Evolutionary conservation across 2,329 filamentous ascomycete species (phyloP), one percentile per base, ranked within the genome.

Genomic region (Thelonectria olida): DNA sequence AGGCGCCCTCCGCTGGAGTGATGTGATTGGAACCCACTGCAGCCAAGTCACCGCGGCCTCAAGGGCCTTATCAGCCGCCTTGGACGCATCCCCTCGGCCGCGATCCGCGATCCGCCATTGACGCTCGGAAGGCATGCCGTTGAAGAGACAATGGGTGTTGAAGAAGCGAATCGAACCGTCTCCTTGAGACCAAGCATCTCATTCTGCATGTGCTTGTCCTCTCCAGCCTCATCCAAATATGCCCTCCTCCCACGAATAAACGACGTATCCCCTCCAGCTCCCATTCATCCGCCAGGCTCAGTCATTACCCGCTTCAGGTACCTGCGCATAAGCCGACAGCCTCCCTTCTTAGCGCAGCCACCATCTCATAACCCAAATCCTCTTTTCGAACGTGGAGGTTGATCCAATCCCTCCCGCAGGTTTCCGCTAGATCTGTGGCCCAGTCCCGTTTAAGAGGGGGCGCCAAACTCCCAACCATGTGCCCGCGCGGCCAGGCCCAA

Each of bases 291-390:
- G 38, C 51, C 41, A 51, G 20, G 38, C 34, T 19, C 22, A n/a
- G n/a, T 27, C 5, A 6, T 41, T 10, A 17, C 17, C 54, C 13
- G 45, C 54, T 42, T 54, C 27, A 53, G 42, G 56, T 48, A 36
- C 47, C 56, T 47, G 20, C 34, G 27, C 22, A 23, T 38, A 45
- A n/a, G n/a, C n/a, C 39, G 41, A n/a, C 39, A 36, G 42, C 28
- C 36, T 52, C 52, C 47, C 45, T 51, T 47, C 31, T 45, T 61
- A 61, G 58, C 58, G 58, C 53, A 56, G 52, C 47, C 52, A 61
- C 58, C 51, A 48, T 56, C 52, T 56, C 45, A 17, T 22, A 47
- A 31, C 42, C 36, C 38, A 61, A 34, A 34, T 54, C 39, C 12
- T 17, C 15, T 25, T 52, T 19, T 36, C 57, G 42, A 38, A 48